Evolutionary conservation across 106 monocot species (phyloP).

Genomic region (Posidonia australis): DNA sequence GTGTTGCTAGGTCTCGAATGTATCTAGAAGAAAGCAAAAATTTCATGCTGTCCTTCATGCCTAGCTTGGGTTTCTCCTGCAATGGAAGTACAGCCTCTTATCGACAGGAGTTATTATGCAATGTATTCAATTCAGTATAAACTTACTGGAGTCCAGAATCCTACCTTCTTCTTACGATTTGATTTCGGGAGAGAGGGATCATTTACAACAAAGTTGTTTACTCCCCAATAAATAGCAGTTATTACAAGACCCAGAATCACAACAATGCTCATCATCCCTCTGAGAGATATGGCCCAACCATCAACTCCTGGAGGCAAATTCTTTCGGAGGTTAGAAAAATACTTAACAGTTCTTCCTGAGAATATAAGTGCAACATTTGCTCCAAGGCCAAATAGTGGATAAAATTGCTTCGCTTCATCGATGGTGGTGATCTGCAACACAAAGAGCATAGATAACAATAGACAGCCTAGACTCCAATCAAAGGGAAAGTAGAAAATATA

Average conservation of each 20-base stretch:
- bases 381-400: slow-evolving; percentile 91
- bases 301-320: slow-evolving; percentile 87
- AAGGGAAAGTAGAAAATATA: neutral
- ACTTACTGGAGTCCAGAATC: neutral
- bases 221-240: slow-evolving; percentile 68
- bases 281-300: slow-evolving; percentile 92
- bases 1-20: slow-evolving; percentile 84
- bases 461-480: neutral
- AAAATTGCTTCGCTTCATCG: slow-evolving; percentile 97
- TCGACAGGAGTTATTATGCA: neutral
- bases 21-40: slow-evolving; percentile 85
- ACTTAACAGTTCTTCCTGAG: slow-evolving; percentile 92
- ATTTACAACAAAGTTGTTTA: slow-evolving; percentile 78
- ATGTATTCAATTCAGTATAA: neutral
- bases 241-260: slow-evolving; percentile 66
- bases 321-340: slow-evolving; percentile 92
- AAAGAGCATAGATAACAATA: neutral
- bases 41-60: slow-evolving; percentile 91
- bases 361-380: slow-evolving; percentile 91
- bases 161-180: slow-evolving; percentile 72
- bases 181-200: slow-evolving; percentile 68
- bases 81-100: slow-evolving; percentile 4
- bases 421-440: slow-evolving; percentile 84
- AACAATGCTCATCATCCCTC: slow-evolving; percentile 98
- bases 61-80: slow-evolving; percentile 88